Conservation (phyloP, 2,329 filamentous ascomycete species). For the Diaporthe velutina region DNA sequence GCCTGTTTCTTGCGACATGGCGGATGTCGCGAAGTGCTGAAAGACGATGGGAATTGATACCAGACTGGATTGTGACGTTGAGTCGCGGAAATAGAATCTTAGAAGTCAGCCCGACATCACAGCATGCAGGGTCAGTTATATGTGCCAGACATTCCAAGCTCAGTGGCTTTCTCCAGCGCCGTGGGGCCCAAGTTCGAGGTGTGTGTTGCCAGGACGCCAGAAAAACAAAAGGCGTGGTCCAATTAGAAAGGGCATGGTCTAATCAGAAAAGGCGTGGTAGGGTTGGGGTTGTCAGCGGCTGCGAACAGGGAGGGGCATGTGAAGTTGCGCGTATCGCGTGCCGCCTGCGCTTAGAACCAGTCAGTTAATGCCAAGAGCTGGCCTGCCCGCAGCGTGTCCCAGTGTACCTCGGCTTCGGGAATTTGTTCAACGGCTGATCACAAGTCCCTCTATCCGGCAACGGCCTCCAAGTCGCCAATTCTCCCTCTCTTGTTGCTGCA, state of each 20-base stretch:
- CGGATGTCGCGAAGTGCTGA: constrained; percentile 44
- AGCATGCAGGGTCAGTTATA: constrained; percentile 10
- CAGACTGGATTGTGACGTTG: neutral
- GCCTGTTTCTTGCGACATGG: constrained; percentile 88
- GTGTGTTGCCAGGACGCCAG: constrained; percentile 38
- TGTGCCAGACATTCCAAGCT: constrained; percentile 14
- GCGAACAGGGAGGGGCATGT: neutral
- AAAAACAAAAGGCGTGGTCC: constrained; percentile 33
- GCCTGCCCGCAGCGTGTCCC: constrained; percentile 11
- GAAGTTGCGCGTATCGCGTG: neutral
- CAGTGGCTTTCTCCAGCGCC: constrained; percentile 26
- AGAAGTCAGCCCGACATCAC: neutral
- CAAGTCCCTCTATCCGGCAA: constrained; percentile 14
- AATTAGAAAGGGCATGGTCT: constrained; percentile 7
- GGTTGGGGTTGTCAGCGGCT: neutral
- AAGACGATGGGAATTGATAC: neutral
- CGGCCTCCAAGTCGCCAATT: neutral
- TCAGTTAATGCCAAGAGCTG: constrained; percentile 20
- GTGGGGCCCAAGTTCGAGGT: constrained; percentile 21
- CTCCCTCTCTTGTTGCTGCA: constrained; percentile 16
- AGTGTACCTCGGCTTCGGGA: constrained; percentile 26
- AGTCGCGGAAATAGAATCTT: neutral
- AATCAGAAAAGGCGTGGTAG: neutral
- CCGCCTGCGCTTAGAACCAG: constrained; percentile 17
- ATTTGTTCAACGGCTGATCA: constrained; percentile 27